A percentile compares a stretch with the other conserved stretches of the same genome.
Conservation (phyloP, 495 filamentous ascomycete genomes). For the Aspergillus asperescens region DNA sequence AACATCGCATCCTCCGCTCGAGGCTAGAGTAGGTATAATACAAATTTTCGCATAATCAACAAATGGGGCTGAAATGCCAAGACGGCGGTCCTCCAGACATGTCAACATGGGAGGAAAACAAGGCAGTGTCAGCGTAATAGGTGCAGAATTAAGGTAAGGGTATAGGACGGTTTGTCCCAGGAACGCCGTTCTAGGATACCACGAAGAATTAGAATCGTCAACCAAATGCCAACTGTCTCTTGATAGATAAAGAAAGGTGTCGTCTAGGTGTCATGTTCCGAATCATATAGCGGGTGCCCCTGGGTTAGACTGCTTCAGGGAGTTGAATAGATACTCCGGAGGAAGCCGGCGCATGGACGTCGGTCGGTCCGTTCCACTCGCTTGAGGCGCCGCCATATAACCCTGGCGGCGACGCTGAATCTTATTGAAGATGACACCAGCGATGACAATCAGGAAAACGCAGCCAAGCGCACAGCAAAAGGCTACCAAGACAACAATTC, state of each 20-base stretch:
- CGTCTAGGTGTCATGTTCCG: slow-evolving; percentile 1
- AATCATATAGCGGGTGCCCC: slow-evolving; percentile 37
- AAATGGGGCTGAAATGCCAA: slow-evolving; percentile 1
- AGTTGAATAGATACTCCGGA: slow-evolving; percentile 71
- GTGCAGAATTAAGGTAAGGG: slow-evolving; percentile 33
- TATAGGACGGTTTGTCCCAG: slow-evolving; percentile 30
- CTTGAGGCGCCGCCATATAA: slow-evolving; percentile 74
- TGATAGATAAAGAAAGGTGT: slow-evolving; percentile 1
- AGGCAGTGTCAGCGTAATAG: slow-evolving; percentile 7
- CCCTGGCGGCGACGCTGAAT: slow-evolving; percentile 80
- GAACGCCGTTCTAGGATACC: slow-evolving; percentile 31
- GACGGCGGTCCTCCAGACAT: slow-evolving; percentile 7
- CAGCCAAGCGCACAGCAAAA: slow-evolving; percentile 83
- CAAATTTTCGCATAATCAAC: slow-evolving; percentile 17
- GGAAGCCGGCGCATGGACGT: slow-evolving; percentile 75
- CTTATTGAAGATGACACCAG: slow-evolving; percentile 77
- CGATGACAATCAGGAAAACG: slow-evolving; percentile 81
- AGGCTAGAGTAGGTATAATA: slow-evolving; percentile 19
- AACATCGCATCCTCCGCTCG: slow-evolving; percentile 14
- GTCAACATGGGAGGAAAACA: slow-evolving; percentile 12
- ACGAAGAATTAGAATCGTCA: slow-evolving; percentile 15
- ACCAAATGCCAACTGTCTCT: slow-evolving; percentile 15
- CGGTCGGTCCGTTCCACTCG: slow-evolving; percentile 62
- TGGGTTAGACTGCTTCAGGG: slow-evolving; percentile 39
- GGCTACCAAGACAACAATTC: slow-evolving; percentile 86